A percentile compares a stretch with the other conserved stretches of the same genome.
These are phyloP conservation scores for Copromyces sp. DNA, from an alignment of 495 filamentous ascomycete genomes.

Conservation along the genomic window DNA sequence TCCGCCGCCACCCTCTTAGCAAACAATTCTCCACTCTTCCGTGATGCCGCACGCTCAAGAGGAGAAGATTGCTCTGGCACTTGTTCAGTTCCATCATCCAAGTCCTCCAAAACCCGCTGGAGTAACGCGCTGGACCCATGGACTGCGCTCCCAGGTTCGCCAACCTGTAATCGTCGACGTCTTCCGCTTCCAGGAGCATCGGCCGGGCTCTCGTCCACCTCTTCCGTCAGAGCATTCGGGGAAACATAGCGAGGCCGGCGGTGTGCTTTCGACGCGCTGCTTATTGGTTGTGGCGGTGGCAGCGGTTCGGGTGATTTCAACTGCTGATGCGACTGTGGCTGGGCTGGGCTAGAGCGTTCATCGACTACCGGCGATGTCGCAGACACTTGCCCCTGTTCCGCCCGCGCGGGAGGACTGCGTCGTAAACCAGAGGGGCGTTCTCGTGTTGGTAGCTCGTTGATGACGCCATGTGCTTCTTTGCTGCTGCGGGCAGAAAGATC, in stretches of 20 bases:
- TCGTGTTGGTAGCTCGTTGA: background rate
- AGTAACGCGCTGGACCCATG: slow-evolving; percentile 20
- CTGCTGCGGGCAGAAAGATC: background rate
- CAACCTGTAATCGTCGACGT: slow-evolving; percentile 21
- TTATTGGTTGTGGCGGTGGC: background rate
- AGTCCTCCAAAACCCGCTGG: slow-evolving; percentile 20
- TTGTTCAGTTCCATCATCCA: slow-evolving; percentile 3
- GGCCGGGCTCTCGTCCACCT: slow-evolving; percentile 38
- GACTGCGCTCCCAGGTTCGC: slow-evolving; percentile 11
- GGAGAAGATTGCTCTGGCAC: slow-evolving; percentile 28
- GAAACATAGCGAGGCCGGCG: slow-evolving; percentile 4
- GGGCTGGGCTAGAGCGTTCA: background rate
- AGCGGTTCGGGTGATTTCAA: background rate
- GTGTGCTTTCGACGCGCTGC: background rate
- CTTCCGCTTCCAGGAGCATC: slow-evolving; percentile 37
- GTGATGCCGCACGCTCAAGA: slow-evolving; percentile 24
- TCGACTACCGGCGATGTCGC: background rate
- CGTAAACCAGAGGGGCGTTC: background rate
- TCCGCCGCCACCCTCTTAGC: background rate
- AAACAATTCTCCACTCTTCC: slow-evolving; percentile 1
- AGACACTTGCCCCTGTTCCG: background rate
- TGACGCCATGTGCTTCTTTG: background rate
- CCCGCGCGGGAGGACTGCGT: background rate
- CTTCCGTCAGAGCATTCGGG: slow-evolving; percentile 12
- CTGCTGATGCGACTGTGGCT: background rate